Conservation (phyloP, 192 early-diverging fungal species). For the Kappamyces sp. region DNA sequence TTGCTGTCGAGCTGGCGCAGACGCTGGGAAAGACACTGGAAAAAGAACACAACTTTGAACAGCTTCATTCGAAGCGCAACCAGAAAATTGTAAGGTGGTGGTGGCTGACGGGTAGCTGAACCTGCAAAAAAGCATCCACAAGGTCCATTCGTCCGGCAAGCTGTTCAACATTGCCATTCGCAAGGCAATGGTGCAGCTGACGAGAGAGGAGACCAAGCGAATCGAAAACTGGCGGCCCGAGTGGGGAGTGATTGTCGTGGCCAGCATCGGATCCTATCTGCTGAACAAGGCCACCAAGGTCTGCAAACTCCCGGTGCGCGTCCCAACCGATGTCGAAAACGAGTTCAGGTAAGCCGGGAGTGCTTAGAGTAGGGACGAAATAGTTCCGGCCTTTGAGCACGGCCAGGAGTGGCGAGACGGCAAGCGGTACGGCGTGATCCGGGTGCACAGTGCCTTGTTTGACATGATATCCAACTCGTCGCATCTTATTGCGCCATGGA, state of each 20-base stretch:
- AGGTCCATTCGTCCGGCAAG: constrained; percentile 67
- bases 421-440: constrained; percentile 69
- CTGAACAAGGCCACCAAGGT: constrained; percentile 34
- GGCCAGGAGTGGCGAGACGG: constrained; percentile 36
- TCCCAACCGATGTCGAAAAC: constrained; percentile 41
- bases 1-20: constrained; percentile 39
- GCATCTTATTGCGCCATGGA: constrained; percentile 61
- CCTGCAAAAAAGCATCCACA: constrained; percentile 49
- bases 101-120: constrained; percentile 4
- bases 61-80: constrained; percentile 61
- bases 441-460: constrained; percentile 57
- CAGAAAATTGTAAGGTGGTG: constrained; percentile 42
- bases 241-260: constrained; percentile 58
- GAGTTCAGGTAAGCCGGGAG: constrained; percentile 47
- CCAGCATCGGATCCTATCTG: constrained; percentile 56
- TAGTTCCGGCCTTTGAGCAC: constrained; percentile 79
- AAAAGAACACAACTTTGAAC: constrained; percentile 72
- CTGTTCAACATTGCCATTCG: constrained; percentile 79
- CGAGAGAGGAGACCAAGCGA: constrained; percentile 37
- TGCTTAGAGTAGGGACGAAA: constrained; percentile 29
- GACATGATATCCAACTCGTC: constrained; percentile 61
- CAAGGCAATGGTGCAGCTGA: constrained; percentile 56
- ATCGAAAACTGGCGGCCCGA: constrained; percentile 55
- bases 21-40: constrained; percentile 73
- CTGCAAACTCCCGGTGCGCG: constrained; percentile 56